phyloP scores from a whole-genome alignment of 106 monocot genomes.

The Dioscorea alata region DNA sequence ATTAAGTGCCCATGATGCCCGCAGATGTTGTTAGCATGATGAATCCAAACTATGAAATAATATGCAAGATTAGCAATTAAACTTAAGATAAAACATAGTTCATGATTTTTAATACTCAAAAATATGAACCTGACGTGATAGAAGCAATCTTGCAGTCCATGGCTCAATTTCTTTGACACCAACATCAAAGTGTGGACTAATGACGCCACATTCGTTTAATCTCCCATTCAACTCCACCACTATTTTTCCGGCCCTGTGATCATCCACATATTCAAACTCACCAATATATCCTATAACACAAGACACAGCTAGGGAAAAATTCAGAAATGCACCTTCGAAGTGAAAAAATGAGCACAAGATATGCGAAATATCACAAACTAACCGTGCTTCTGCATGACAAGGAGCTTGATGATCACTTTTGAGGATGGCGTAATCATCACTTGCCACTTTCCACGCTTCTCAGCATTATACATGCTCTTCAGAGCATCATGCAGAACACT shows the following conservation, averaged over 20 bases:
- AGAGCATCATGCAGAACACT: constrained; percentile 42
- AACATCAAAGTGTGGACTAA: constrained; percentile 44
- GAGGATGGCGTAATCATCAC: constrained; percentile 43
- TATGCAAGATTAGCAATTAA: not conserved
- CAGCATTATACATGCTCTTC: constrained; percentile 53
- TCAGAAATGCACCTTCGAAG: not conserved
- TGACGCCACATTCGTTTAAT: constrained; percentile 46
- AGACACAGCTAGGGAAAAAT: not conserved
- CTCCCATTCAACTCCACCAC: constrained; percentile 41
- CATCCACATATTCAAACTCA: constrained; percentile 45
- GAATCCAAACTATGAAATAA: constrained; percentile 29
- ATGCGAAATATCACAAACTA: not conserved
- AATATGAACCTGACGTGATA: constrained; percentile 27
- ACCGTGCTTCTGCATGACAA: constrained; percentile 53
- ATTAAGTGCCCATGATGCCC: constrained; percentile 75
- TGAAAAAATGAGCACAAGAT: not conserved
- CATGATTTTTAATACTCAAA: too few relatives aligned
- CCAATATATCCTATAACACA: constrained; percentile 30
- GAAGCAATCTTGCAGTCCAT: constrained; percentile 45
- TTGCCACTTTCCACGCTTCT: constrained; percentile 34
- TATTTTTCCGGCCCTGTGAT: constrained; percentile 35
- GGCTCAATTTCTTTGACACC: constrained; percentile 43
- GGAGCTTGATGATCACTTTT: constrained; percentile 47
- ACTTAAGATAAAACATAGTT: not conserved
- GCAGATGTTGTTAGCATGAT: constrained; percentile 55